phyloP scores from a whole-genome alignment of 73 alveolate species.

The Uronychia binucleata region DNA sequence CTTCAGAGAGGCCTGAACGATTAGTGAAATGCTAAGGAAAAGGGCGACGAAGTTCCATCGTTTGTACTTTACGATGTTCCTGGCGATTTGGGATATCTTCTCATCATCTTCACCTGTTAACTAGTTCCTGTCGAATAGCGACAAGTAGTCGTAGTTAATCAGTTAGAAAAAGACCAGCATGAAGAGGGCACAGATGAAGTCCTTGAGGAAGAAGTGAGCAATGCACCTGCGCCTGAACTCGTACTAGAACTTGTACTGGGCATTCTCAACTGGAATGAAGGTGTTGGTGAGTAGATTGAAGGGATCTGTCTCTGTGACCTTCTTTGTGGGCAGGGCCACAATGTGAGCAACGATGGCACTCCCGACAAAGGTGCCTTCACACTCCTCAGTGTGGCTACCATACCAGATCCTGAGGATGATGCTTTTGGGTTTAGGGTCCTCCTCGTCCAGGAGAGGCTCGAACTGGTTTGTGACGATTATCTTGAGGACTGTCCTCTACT shows the following conservation, averaged over 20 bases:
- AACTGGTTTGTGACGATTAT: slow-evolving; percentile 40
- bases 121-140: slow-evolving; percentile 17
- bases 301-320: slow-evolving; percentile 20
- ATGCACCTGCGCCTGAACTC: slow-evolving; percentile 51
- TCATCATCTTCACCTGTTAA: neutral
- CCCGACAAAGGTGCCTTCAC: slow-evolving; percentile 66
- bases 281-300: slow-evolving; percentile 34
- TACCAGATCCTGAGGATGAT: slow-evolving; percentile 50
- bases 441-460: slow-evolving; percentile 65
- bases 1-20: slow-evolving; percentile 29
- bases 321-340: slow-evolving; percentile 29
- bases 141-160: slow-evolving; percentile 50
- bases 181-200: slow-evolving; percentile 53
- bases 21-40: slow-evolving; percentile 30
- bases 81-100: neutral
- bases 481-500: slow-evolving; percentile 52
- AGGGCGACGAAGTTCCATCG: slow-evolving; percentile 47
- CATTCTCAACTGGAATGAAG: slow-evolving; percentile 38
- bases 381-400: slow-evolving; percentile 51
- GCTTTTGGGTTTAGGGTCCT: slow-evolving; percentile 64
- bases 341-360: slow-evolving; percentile 43
- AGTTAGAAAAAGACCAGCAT: slow-evolving; percentile 52
- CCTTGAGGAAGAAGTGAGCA: slow-evolving; percentile 49
- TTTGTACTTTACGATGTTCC: slow-evolving; percentile 23
- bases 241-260: slow-evolving; percentile 50